Base-by-base conservation (phyloP, 2,329 filamentous ascomycete species). In the Pyrenophora graminea region DNA sequence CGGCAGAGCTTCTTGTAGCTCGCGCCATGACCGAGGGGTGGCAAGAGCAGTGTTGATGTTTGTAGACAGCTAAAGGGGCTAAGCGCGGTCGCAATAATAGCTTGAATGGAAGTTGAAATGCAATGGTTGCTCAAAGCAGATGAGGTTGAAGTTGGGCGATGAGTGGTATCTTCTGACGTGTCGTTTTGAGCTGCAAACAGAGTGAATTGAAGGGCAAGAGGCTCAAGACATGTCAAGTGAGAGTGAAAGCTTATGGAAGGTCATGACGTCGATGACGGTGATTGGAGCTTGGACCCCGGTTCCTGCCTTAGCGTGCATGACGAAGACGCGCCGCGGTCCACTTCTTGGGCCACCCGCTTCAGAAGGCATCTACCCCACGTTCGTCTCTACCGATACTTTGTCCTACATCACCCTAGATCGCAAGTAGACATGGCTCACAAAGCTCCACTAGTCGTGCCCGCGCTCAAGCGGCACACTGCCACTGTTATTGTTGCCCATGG, bases 401-500 rank as follows among this genome's bases (percentile, higher is more conserved):
- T 19, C 31, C 46, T 38, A 41, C 38, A 39, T 41, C 18, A 37
- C 49, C 27, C 33, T 13, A 40, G 43, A 47, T 17, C 31, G 19
- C 32, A 39, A 6, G 34, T 31, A 45, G 65, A 34, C 18, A 72
- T 72, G 69, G 57, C 66, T 57, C 52, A 68, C 25, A 74, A 75
- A 56, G 77, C 79, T 49, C 78, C 78, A 9, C 79, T 94, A 47
- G 81, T 94, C 17, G 86, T 96, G 53, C 90, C 90, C 23, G 90
- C 92, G 34, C 78, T 89, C 30, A 89, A 84, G 70, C 85, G 85
- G 69, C 94, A 97, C 76, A 97, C 94, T 32, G 91, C 91, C 19
- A 97, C 93, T 3, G 88, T 97, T 66, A 97, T 99, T 67, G 91
- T 97, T 75, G 82, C 90, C 45, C 94, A 99, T 73, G 94, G 94